Evolutionary conservation across 2,329 filamentous ascomycete genomes (phyloP).

Genomic region (Lachnellula suecica): DNA sequence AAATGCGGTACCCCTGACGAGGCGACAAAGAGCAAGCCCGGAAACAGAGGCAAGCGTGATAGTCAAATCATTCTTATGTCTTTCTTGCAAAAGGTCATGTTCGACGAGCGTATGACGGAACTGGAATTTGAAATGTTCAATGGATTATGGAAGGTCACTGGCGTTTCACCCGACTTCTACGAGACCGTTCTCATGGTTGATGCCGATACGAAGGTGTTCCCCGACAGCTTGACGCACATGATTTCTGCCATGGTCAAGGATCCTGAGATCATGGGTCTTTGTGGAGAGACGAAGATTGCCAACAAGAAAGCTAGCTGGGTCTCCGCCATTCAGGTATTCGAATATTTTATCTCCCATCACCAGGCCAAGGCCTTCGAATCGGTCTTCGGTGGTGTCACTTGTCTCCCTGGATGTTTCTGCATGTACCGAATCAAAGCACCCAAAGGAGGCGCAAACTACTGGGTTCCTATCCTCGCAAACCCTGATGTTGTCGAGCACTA

Average conservation of each 20-base stretch:
- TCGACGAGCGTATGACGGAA: slow-evolving; percentile 99
- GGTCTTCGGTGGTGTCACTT: slow-evolving; percentile 98
- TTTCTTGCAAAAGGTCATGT: slow-evolving; percentile 99
- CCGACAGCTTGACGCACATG: slow-evolving; percentile 98
- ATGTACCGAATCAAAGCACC: slow-evolving; percentile 99
- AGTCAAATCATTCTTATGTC: slow-evolving; percentile 99
- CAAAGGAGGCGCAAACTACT: slow-evolving; percentile 98
- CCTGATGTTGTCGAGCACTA: slow-evolving; percentile 99
- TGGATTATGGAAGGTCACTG: slow-evolving; percentile 96
- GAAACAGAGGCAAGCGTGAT: slow-evolving; percentile 97
- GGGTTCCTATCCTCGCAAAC: slow-evolving; percentile 97
- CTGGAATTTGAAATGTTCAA: slow-evolving; percentile 99
- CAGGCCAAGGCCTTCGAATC: slow-evolving; percentile 96
- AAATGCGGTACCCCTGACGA: slow-evolving; percentile 95
- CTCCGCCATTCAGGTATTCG: slow-evolving; percentile 97
- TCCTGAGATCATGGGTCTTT: slow-evolving; percentile 98
- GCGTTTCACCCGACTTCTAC: slow-evolving; percentile 97
- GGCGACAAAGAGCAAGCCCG: slow-evolving; percentile 77
- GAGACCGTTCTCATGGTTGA: slow-evolving; percentile 99
- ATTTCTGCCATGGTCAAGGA: slow-evolving; percentile 98
- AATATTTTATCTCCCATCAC: slow-evolving; percentile 99
- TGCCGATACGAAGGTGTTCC: slow-evolving; percentile 98
- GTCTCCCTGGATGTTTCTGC: slow-evolving; percentile 97
- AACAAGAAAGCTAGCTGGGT: slow-evolving; percentile 97
- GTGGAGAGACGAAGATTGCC: slow-evolving; percentile 98